Base-by-base conservation (phyloP, 2,329 filamentous ascomycete genomes). In the Didymella segeticola region DNA sequence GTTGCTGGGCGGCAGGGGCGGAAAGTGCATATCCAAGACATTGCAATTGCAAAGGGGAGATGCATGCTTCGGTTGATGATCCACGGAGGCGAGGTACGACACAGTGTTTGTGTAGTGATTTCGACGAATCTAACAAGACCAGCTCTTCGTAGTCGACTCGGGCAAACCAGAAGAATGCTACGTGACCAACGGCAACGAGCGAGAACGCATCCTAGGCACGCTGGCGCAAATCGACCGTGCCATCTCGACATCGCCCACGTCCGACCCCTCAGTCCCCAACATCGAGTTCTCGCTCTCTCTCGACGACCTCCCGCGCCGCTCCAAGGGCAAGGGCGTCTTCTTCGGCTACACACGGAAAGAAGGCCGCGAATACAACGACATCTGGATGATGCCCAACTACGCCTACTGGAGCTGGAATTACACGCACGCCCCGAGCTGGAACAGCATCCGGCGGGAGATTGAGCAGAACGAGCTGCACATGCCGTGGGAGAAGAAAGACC, bases 321-420 rank as follows among this genome's bases (percentile, higher is more conserved):
- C 68, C 4, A 68, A 62, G 33, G 45, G 39, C 19, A 53, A 67
- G 4, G 67, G 66, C 11, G 56, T 60, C 4, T 69, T 72, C 46
- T 69, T 71, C 25, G 69, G 66, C 11, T 71, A 69, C 48, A 72
- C 69, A 7, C 59, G 68, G 23, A 67, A 71, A 47, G 67, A 71
- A 31, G 54, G 41, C 1, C 52, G 41, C 14, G 62, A 66, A 26
- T 72, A 72, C 39, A 54, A 67, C 33, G 63, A 72, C 41, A 65
- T 71, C 33, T 72, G 69, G 69, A 62, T 72, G 58, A 71, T 72
- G 65, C 69, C 69, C 20, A 71, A 72, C 56, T 72, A 70, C 43
- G 69, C 67, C 10, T 72, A 70, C 54, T 72, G 69, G 69, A 66
- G 63, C 23, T 72, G 69, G 69, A 72, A 71, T 57, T 71, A 71